Evolutionary conservation across 2,329 filamentous ascomycete genomes (phyloP), one percentile per base, ranked within the genome.

Genomic region (Trichophyton mentagrophytes): DNA sequence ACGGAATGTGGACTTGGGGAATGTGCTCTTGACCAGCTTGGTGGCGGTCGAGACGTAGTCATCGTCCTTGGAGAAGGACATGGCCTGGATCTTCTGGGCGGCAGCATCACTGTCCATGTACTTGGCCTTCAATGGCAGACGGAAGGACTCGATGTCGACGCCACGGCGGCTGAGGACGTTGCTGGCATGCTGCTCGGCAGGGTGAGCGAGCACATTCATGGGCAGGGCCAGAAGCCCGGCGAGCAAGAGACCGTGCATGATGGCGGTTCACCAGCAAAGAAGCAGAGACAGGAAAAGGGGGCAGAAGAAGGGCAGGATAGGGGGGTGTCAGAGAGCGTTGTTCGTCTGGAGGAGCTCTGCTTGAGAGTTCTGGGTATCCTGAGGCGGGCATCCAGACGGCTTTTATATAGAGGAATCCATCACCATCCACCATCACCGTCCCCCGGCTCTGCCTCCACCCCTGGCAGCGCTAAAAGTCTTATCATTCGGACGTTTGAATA

Each of bases 11-110:
- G 38, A 15, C 17, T 47, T 47, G 44, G 62, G 62, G 9, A 60
- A 8, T 15, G 55, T 59, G 7, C 33, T 55, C 60, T 63, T 63
- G 7, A 60, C 62, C 20, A 60, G 60, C 38, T 60, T 55, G n/a
- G 42, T 60, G 25, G 62, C 62, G 20, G 61, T 58, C 9, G 61
- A 60, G 15, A 63, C 62, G 42, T 63, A 63, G 62, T 51, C 57
- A 8, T n/a, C 58, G 22, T 40, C 22, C 49, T 59, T 30, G 38
- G 56, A 11, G 44, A 61, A 25, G n/a, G 51, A 47, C 20, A 60
- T 13, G 20, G 47, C 30, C 25, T 60, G 57, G 38, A 57, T 58
- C 17, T 60, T 30, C 15, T 56, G 42, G 3, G 58, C 58, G 13
- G 51, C n/a, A 2, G 57, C 46, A 3, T 40, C 55, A 9, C 44